Conservation (phyloP, 1,284 basidiomycete genomes). For the Naganishia liquefaciens region DNA sequence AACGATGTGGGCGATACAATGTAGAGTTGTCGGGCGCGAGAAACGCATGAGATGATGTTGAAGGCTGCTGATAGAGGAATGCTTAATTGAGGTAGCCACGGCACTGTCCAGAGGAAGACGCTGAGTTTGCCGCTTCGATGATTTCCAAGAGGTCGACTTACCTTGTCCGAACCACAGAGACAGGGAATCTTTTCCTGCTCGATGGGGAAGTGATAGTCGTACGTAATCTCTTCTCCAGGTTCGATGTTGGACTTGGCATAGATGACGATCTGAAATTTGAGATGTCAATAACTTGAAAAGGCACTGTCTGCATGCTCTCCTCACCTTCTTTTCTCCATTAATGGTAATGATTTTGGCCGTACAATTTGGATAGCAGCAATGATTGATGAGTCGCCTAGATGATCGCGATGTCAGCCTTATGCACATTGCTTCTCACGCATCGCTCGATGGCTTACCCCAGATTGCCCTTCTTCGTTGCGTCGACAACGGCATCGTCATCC, state of each 20-base stretch:
- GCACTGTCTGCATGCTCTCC: constrained; percentile 3
- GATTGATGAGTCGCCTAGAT: constrained; percentile 84
- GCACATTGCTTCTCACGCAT: constrained; percentile 48
- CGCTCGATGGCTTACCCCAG: constrained; percentile 65
- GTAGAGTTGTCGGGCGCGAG: background rate
- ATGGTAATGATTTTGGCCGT: constrained; percentile 98
- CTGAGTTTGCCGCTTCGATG: background rate
- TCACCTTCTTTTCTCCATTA: constrained; percentile 78
- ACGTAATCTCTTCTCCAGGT: constrained; percentile 91
- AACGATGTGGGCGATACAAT: constrained; percentile 22
- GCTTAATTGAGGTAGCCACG: constrained; percentile 39
- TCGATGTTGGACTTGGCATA: constrained; percentile 94
- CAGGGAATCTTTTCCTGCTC: constrained; percentile 72
- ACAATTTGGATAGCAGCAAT: constrained; percentile 95
- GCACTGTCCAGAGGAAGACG: constrained; percentile 40
- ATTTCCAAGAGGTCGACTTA: background rate
- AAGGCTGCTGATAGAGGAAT: background rate
- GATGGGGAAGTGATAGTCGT: constrained; percentile 90
- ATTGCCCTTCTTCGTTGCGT: constrained; percentile 98
- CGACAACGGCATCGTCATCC: constrained; percentile 89
- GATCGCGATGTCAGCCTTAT: constrained; percentile 16
- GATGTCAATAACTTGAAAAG: background rate
- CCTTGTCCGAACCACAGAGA: constrained; percentile 50
- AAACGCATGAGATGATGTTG: background rate
- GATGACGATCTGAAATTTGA: constrained; percentile 78